Base-by-base conservation (phyloP, 2,329 filamentous ascomycete genomes). In the Calycina herbarum region DNA sequence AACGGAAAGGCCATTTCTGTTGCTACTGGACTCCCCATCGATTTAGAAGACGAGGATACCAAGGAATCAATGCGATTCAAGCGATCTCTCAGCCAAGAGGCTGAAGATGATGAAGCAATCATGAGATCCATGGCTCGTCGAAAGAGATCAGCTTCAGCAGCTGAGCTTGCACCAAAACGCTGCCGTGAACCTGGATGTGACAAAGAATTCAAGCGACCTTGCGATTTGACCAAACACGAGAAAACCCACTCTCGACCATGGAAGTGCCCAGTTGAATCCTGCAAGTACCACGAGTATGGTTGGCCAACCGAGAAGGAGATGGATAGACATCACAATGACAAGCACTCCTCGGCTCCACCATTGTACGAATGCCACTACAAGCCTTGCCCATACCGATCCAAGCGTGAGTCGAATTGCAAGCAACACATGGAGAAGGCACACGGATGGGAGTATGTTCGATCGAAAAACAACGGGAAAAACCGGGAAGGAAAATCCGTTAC, bases 361-460 rank as follows among this genome's bases (percentile, higher is more conserved):
- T 88, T 96, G 81, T 97, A 88, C 78, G 88, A 92, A 80, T 99
- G 95, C 80, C 80, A 88, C 59, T 98, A 86, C 79, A 84, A 88
- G 72, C 90, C 90, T 29, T 98, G 95, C 83, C 88, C 91, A 0
- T 98, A 98, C 82, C 91, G 93, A 75, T 97, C 94, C 11, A 98
- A 98, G 83, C 90, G 94, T 66, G 91, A 97, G 81, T 95, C 91
- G 69, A 98, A 98, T 79, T 96, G 93, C 85, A 97, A 97, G 78
- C 94, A 97, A 79, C 94, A 98, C 80, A 97, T 97, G 94, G 94
- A 98, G 82, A 97, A 97, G 79, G 90, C 92, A 0, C 94, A 98
- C 74, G 89, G 89, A 66, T 97, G 92, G 90, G 83, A 84, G n/a
- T 97, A 97, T 72, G 85, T 94, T 64, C 91, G 94, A 70, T 94